phyloP scores from a whole-genome alignment of 202 grass and related monocot genomes.

The Saccharum hybrid region DNA sequence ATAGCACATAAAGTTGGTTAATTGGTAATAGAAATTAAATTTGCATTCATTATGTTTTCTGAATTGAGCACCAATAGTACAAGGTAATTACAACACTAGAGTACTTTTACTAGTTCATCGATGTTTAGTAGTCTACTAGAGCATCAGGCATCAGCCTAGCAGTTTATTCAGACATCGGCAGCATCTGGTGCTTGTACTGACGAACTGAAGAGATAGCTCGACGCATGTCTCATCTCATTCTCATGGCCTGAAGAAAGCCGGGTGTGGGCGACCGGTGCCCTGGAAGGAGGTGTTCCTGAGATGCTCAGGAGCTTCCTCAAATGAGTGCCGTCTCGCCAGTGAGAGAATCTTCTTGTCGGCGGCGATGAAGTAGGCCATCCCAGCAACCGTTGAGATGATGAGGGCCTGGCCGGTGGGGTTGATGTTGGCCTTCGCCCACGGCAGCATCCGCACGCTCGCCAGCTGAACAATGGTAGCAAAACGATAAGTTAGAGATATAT shows the following conservation, averaged over 20 bases:
- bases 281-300: slow-evolving; percentile 54
- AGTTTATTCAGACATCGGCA: not conserved
- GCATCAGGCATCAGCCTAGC: not conserved
- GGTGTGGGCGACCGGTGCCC: not conserved
- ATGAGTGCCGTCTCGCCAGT: slow-evolving; percentile 60
- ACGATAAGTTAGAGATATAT: not conserved
- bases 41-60: not conserved
- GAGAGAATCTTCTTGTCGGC: slow-evolving; percentile 74
- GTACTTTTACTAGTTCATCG: not conserved
- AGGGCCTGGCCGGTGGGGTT: slow-evolving; percentile 65
- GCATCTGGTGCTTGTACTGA: not conserved
- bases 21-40: not conserved
- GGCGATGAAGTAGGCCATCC: slow-evolving; percentile 72
- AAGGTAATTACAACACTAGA: not conserved
- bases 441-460: slow-evolving; percentile 70
- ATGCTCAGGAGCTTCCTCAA: slow-evolving; percentile 30
- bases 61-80: not conserved
- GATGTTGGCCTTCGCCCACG: slow-evolving; percentile 61
- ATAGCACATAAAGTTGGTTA: not conserved
- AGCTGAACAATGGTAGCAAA: not conserved
- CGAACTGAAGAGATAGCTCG: not conserved
- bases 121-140: not conserved
- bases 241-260: slow-evolving; percentile 47
- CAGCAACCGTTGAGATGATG: slow-evolving; percentile 51
- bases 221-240: not conserved